A percentile compares a stretch with the other conserved stretches of the same genome.
Evolutionary conservation across 2,329 filamentous ascomycete species (phyloP).

Genomic region (Phoma sp.): DNA sequence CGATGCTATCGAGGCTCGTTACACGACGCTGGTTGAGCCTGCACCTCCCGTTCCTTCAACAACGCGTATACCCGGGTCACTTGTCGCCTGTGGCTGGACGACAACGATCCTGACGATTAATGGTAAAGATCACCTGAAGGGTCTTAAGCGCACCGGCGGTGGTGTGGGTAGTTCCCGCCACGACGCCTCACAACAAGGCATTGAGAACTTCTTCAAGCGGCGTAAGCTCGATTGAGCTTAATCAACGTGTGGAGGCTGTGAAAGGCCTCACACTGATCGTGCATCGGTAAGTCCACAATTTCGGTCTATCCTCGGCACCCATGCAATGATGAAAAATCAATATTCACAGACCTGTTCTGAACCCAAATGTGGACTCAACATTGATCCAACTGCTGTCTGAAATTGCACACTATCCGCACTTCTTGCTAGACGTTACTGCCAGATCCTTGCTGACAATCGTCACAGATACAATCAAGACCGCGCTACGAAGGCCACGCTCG

Average conservation of each 20-base stretch:
- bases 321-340: conserved; percentile 62
- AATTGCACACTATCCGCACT: conserved; percentile 18
- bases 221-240: conserved; percentile 49
- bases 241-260: background rate
- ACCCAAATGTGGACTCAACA: conserved; percentile 70
- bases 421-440: background rate
- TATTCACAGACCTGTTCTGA: conserved; percentile 88
- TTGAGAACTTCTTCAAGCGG: conserved; percentile 79
- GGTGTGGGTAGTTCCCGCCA: conserved; percentile 81
- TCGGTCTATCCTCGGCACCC: conserved; percentile 14
- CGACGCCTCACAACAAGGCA: conserved; percentile 76
- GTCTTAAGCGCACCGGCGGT: conserved; percentile 78
- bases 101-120: conserved; percentile 69
- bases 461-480: background rate
- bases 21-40: background rate
- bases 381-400: conserved; percentile 88
- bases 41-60: background rate
- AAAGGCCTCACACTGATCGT: background rate
- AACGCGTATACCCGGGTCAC: background rate
- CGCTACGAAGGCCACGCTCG: background rate
- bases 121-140: conserved; percentile 71
- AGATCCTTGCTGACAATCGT: conserved; percentile 11
- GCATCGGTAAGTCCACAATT: conserved; percentile 31
- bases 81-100: conserved; percentile 49
- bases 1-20: background rate